Percentiles rank a stretch among this genome's conserved stretches.
Conservation (phyloP, 2,329 filamentous ascomycete genomes). For the Alternaria hordeiaustralica region DNA sequence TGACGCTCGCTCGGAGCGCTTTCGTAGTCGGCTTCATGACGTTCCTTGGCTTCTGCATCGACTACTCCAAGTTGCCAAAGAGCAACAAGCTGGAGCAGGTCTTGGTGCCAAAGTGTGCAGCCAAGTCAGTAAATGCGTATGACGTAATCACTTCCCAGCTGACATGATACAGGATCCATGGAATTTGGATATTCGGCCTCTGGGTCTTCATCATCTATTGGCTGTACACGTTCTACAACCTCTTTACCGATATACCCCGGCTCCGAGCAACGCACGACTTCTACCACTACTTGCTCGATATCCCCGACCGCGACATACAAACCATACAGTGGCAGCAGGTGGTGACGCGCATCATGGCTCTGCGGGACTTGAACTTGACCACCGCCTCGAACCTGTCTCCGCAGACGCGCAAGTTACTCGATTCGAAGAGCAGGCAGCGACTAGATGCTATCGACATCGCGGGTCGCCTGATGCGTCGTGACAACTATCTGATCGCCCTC, state of each 20-base stretch:
- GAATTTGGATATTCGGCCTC: constrained; percentile 75
- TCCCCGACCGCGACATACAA: constrained; percentile 87
- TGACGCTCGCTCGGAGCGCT: constrained; percentile 79
- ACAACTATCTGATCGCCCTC: constrained; percentile 95
- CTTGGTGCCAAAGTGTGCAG: constrained; percentile 76
- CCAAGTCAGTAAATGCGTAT: constrained; percentile 33
- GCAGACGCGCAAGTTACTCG: constrained; percentile 67
- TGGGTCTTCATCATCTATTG: constrained; percentile 89
- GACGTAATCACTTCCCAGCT: background rate
- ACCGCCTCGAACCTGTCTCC: constrained; percentile 71
- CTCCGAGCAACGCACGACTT: constrained; percentile 83
- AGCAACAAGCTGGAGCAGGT: constrained; percentile 68
- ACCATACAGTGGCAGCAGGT: constrained; percentile 94
- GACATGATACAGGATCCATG: constrained; percentile 68
- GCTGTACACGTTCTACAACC: constrained; percentile 78
- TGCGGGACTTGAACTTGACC: constrained; percentile 85
- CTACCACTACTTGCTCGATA: constrained; percentile 80
- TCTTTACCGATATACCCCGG: constrained; percentile 74
- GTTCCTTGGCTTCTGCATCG: constrained; percentile 83
- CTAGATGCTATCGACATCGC: constrained; percentile 97
- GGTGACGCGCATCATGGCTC: constrained; percentile 80
- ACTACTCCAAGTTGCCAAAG: constrained; percentile 75
- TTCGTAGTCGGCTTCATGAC: constrained; percentile 85
- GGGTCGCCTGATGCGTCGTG: constrained; percentile 92
- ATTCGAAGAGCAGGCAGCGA: constrained; percentile 88